Percentiles rank a stretch among this genome's conserved stretches.
Evolutionary conservation across 1,284 basidiomycete genomes (phyloP).

Genomic region (Ceratobasidium sp.): DNA sequence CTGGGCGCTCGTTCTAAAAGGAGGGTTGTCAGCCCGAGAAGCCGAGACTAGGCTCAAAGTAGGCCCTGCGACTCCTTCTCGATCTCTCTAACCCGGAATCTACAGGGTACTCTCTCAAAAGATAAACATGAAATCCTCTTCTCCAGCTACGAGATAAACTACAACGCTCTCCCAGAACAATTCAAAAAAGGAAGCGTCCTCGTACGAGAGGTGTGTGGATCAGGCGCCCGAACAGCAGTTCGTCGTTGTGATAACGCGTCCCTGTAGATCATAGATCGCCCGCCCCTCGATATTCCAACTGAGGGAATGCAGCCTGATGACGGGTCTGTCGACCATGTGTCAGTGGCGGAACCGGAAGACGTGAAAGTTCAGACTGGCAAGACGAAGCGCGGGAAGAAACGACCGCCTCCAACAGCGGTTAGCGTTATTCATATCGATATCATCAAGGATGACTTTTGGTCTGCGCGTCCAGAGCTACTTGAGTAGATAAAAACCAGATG

Average conservation of each 20-base stretch:
- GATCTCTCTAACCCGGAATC: constrained; percentile 4
- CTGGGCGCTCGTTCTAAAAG: constrained; percentile 89
- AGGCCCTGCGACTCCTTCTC: constrained; percentile 40
- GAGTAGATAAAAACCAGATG: not conserved
- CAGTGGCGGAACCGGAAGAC: constrained; percentile 9
- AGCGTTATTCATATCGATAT: constrained; percentile 79
- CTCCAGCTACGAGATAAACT: constrained; percentile 83
- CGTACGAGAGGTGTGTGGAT: constrained; percentile 64
- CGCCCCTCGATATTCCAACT: not conserved
- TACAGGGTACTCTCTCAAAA: constrained; percentile 83
- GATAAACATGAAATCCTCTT: constrained; percentile 94
- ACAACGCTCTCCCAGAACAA: constrained; percentile 75
- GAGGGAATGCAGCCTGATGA: too few relatives aligned
- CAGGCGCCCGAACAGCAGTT: not conserved
- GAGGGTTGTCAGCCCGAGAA: constrained; percentile 75
- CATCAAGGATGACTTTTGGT: constrained; percentile 84
- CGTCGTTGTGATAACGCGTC: not conserved
- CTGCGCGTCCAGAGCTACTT: constrained; percentile 47
- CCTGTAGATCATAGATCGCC: not conserved
- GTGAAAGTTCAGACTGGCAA: constrained; percentile 39
- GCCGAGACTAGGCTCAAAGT: constrained; percentile 83
- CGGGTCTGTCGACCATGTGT: constrained; percentile 14
- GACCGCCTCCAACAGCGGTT: constrained; percentile 54
- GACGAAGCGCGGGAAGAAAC: constrained; percentile 49
- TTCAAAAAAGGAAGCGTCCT: constrained; percentile 89